These are phyloP conservation scores for Gossypium rotundifolium DNA, from an alignment of 345 rosid species.

Conservation along the genomic window DNA sequence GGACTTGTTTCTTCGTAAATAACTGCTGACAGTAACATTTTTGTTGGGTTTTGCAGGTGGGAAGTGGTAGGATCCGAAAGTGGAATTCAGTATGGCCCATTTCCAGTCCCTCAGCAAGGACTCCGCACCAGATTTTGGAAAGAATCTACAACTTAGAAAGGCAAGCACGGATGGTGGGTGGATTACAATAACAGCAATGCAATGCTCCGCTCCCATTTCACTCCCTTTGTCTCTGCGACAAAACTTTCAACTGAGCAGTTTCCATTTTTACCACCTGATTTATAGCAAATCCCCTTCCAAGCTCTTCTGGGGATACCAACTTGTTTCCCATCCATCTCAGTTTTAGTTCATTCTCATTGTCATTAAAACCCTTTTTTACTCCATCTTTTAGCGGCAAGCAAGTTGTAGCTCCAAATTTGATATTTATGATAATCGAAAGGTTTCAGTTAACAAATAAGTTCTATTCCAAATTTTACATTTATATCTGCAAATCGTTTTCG, in stretches of 20 bases:
- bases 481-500: not conserved
- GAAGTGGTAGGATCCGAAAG: constrained; percentile 48
- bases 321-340: not conserved
- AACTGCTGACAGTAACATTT: constrained; percentile 16
- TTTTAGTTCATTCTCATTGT: not conserved
- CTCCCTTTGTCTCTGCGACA: not conserved
- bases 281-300: constrained; percentile 16
- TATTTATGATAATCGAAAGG: not conserved
- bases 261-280: not conserved
- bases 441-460: not conserved
- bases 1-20: not conserved
- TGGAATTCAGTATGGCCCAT: constrained; percentile 68
- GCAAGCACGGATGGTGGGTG: not conserved
- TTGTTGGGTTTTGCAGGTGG: constrained; percentile 54
- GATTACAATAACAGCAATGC: not conserved
- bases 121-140: constrained; percentile 66
- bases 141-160: constrained; percentile 21
- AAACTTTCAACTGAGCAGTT: not conserved
- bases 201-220: not conserved
- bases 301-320: constrained; percentile 6
- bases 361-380: not conserved
- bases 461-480: not conserved
- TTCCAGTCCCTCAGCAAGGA: constrained; percentile 50
- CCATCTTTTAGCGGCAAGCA: not conserved
- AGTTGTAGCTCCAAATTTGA: not conserved